Conservation (phyloP, 768 basidiomycete genomes). For the Tylopilus sp. region DNA sequence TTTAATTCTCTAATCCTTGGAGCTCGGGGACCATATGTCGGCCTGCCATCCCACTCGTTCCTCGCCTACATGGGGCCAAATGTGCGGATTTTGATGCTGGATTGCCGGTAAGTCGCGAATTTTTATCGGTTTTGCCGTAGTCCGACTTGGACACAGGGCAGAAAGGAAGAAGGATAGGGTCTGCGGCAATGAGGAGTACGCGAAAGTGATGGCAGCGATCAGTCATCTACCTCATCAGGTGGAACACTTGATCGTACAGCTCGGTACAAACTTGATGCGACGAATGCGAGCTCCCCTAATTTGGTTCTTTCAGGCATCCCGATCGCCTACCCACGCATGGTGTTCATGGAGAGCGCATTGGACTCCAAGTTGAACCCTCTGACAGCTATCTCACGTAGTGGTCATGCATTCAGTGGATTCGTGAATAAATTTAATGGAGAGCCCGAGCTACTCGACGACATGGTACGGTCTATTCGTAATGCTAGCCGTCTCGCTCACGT, state of each 20-base stretch:
- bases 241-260: constrained; percentile 80
- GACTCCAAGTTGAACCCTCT: constrained; percentile 85
- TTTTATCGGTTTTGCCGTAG: not conserved
- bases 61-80: constrained; percentile 78
- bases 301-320: constrained; percentile 51
- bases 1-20: constrained; percentile 76
- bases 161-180: constrained; percentile 83
- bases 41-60: constrained; percentile 79
- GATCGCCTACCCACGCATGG: constrained; percentile 91
- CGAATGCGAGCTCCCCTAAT: not conserved
- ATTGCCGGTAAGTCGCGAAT: constrained; percentile 61
- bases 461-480: constrained; percentile 45
- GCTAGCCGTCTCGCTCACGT: constrained; percentile 23
- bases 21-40: constrained; percentile 70
- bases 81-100: constrained; percentile 69
- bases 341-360: constrained; percentile 77
- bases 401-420: constrained; percentile 71
- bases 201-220: constrained; percentile 65
- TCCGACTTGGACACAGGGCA: constrained; percentile 46
- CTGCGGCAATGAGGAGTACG: constrained; percentile 71
- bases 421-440: constrained; percentile 91
- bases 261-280: constrained; percentile 45
- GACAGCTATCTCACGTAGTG: constrained; percentile 65
- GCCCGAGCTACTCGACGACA: constrained; percentile 90
- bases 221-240: constrained; percentile 56